These are phyloP conservation scores for Vitis hybrid DNA, from an alignment of 177 flowering plant species.

Conservation along the genomic window DNA sequence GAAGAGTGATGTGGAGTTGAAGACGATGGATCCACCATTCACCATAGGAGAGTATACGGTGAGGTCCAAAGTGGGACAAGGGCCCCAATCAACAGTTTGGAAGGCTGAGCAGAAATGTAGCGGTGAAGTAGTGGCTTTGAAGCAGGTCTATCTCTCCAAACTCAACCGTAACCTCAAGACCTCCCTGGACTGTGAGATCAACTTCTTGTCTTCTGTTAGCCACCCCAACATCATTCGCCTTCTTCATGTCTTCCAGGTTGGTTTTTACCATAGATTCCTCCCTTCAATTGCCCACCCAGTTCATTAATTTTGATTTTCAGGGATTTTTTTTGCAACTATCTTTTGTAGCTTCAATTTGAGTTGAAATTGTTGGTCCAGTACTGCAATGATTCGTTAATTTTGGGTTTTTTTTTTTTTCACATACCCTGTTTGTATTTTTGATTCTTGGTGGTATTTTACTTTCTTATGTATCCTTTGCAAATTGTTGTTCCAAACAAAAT, in stretches of 20 bases:
- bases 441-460: no score
- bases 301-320: neutral
- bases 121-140: constrained; percentile 55
- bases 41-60: constrained; percentile 36
- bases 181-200: constrained; percentile 61
- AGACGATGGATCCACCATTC: neutral
- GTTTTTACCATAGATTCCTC: neutral
- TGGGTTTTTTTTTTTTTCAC: no score
- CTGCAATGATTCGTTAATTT: no score
- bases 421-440: no score
- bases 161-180: constrained; percentile 45
- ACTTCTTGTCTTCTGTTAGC: constrained; percentile 52
- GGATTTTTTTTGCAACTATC: no score
- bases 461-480: no score
- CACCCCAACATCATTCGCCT: constrained; percentile 76
- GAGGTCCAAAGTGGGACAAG: constrained; percentile 32
- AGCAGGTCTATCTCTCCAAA: constrained; percentile 48
- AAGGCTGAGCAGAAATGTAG: constrained; percentile 39
- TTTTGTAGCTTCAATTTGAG: no score
- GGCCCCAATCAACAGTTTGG: constrained; percentile 52
- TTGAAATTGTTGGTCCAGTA: no score
- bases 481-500: no score
- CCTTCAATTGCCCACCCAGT: no score
- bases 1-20: neutral
- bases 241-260: constrained; percentile 47